Evolutionary conservation across 2,329 filamentous ascomycete genomes (phyloP).

Genomic region (Pseudogymnoascus sp.): DNA sequence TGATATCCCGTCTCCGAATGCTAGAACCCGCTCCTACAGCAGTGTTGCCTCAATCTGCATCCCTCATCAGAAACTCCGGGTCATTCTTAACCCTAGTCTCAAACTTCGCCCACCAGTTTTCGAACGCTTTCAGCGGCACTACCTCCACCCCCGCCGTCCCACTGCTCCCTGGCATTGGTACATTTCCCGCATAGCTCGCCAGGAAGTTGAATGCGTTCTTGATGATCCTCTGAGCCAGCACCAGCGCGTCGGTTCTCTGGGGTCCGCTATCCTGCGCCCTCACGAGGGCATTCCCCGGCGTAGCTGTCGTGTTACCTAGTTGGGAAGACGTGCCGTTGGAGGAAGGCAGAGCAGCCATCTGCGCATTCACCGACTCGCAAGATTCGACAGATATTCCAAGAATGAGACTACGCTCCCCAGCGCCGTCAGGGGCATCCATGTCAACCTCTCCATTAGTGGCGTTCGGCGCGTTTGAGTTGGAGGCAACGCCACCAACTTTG

Average conservation of each 20-base stretch:
- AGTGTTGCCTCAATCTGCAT: conserved; percentile 35
- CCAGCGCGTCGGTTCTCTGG: conserved; percentile 55
- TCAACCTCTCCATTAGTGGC: conserved; percentile 37
- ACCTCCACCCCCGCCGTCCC: conserved; percentile 65
- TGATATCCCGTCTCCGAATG: neutral
- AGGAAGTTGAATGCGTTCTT: conserved; percentile 97
- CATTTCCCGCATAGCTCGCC: conserved; percentile 69
- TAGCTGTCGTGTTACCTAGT: conserved; percentile 23
- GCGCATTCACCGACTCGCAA: conserved; percentile 60
- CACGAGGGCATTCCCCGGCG: conserved; percentile 17
- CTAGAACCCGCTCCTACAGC: neutral
- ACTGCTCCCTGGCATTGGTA: conserved; percentile 55
- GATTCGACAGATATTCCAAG: conserved; percentile 80
- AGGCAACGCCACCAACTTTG: conserved; percentile 48
- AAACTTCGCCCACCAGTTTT: conserved; percentile 98
- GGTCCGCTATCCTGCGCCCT: conserved; percentile 18
- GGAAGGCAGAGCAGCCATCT: conserved; percentile 54
- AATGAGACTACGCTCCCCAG: conserved; percentile 43
- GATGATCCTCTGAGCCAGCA: conserved; percentile 88
- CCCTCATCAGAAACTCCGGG: conserved; percentile 79
- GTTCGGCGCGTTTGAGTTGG: conserved; percentile 32
- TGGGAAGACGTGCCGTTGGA: conserved; percentile 28
- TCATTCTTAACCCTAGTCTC: conserved; percentile 79
- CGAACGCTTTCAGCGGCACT: conserved; percentile 88
- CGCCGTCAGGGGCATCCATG: conserved; percentile 23